phyloP scores from a whole-genome alignment of 768 basidiomycete species.

The Gymnopilus dilepis region DNA sequence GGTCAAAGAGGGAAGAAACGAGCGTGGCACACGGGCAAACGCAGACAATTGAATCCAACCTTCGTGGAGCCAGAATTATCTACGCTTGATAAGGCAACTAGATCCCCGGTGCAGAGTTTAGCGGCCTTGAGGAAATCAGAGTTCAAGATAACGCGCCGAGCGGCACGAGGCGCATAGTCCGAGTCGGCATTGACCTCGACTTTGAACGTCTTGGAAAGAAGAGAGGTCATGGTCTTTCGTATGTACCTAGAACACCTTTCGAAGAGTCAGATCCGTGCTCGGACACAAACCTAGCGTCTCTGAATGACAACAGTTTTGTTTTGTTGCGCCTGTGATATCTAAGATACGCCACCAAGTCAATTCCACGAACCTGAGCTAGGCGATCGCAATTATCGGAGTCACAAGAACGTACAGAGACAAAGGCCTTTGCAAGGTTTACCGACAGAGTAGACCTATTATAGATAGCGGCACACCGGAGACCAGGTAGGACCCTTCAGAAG shows the following conservation, averaged over 20 bases:
- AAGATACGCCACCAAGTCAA: constrained; percentile 17
- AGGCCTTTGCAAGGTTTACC: neutral
- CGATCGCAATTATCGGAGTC: constrained; percentile 8
- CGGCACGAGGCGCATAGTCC: constrained; percentile 53
- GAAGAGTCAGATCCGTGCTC: neutral
- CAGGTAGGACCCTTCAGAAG: neutral
- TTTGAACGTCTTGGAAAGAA: constrained; percentile 45
- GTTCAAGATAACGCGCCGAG: constrained; percentile 68
- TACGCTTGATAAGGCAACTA: constrained; percentile 56
- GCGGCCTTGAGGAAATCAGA: constrained; percentile 62
- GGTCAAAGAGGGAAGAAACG: constrained; percentile 19
- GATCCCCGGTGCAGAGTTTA: constrained; percentile 73
- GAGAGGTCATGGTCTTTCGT: constrained; percentile 21
- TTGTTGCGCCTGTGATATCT: neutral
- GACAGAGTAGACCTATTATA: neutral
- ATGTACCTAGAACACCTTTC: neutral
- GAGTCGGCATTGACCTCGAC: constrained; percentile 39
- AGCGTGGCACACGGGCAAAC: constrained; percentile 5
- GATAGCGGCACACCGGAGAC: no score
- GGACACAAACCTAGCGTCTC: neutral
- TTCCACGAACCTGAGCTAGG: constrained; percentile 17
- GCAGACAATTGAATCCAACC: constrained; percentile 25
- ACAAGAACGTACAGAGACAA: constrained; percentile 18
- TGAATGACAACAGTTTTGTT: constrained; percentile 10
- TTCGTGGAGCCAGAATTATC: constrained; percentile 35